Evolutionary conservation across 2,329 filamentous ascomycete species (phyloP), one percentile per base, ranked within the genome.

Genomic region (Cercospora sp.): DNA sequence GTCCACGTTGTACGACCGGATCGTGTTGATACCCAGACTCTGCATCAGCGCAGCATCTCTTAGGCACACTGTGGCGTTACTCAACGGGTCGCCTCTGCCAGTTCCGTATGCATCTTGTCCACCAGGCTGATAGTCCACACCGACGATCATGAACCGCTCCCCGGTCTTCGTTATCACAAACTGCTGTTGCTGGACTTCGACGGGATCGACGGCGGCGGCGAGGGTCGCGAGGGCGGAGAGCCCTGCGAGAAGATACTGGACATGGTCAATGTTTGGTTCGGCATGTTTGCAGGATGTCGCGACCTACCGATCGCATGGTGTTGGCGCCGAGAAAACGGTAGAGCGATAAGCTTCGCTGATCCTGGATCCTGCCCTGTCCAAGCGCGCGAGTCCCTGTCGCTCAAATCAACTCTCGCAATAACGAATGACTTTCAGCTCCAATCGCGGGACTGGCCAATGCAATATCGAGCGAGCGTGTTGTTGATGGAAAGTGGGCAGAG

Each of bases 21-120:
- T 87, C 8, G 87, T 88, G 79, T 90, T 90, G 72, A 87, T 84
- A 77, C 87, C 88, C 61, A 90, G 79, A 68, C 82, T 79, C 79
- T 90, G 88, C 81, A 90, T 87, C 57, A 90, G 80, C 23, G 86
- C 85, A 18, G 87, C 87, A 81, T 90, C 87, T 63, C 88, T 84
- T 71, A 89, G 77, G 75, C 88, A 90, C 26, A 83, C 79, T 12
- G 83, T 82, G n/a, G 79, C 81, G 74, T 89, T 82, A 75, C 82
- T 87, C 67, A 90, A 79, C 33, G 87, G 85, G 75, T 90, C 88
- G 45, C 80, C 79, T 31, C 78, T 77, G 16, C 80, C 78, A 10
- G 82, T 81, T 69, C 84, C 83, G 79, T 88, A 89, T 65, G 82
- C 87, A 63, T 82, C 83, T 66, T 87, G 83, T 70, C 87, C 87